Percentiles rank a stretch among this genome's conserved stretches.
Conservation (phyloP, 352 stramenopile genomes). For the Globisporangium barbulae region DNA sequence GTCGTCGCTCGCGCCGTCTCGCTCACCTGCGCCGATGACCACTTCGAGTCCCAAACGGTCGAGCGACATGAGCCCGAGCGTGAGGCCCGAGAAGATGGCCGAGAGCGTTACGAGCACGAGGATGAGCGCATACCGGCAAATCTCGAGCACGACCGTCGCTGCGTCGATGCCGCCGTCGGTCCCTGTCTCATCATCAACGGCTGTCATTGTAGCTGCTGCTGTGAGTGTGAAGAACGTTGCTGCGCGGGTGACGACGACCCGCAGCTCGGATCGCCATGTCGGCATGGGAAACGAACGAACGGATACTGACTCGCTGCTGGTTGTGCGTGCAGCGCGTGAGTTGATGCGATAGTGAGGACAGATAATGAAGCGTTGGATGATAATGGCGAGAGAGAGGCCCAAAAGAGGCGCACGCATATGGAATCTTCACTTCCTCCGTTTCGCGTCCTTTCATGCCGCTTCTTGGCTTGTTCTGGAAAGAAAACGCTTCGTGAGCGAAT, state of each 20-base stretch:
- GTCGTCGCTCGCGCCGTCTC: conserved; percentile 58
- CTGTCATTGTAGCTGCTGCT: background rate
- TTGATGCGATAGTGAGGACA: background rate
- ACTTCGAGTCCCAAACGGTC: conserved; percentile 97
- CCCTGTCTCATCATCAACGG: background rate
- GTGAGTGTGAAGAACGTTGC: background rate
- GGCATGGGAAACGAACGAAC: background rate
- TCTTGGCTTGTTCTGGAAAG: background rate
- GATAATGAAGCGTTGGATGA: background rate
- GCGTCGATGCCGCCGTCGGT: background rate
- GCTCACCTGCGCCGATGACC: conserved; percentile 88
- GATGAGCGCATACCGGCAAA: conserved; percentile 49
- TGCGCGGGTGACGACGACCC: background rate
- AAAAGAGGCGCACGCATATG: background rate
- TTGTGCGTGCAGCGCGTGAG: background rate
- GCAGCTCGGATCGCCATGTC: background rate
- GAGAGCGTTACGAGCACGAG: conserved; percentile 81
- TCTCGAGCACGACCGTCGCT: conserved; percentile 16
- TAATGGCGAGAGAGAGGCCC: background rate
- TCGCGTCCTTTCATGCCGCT: background rate
- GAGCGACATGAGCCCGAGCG: conserved; percentile 95
- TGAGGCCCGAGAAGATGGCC: conserved; percentile 94
- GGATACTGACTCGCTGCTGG: background rate
- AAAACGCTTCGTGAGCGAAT: background rate
- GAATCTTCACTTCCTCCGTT: background rate